Evolutionary conservation across 768 basidiomycete species (phyloP).

Genomic region (Gloeophyllum trabeum): DNA sequence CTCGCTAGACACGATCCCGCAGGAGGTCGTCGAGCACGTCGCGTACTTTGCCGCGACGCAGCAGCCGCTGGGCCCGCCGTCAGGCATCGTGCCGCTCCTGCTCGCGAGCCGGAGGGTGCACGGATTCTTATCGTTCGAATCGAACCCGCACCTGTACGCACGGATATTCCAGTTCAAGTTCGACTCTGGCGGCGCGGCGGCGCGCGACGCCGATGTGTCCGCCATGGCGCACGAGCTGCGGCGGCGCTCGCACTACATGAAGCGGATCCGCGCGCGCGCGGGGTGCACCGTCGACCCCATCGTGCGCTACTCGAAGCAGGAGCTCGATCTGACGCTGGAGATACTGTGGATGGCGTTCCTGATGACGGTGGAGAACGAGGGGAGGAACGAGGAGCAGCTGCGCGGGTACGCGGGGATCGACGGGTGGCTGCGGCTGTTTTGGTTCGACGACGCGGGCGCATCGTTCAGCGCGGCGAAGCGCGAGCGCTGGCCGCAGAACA

Average conservation of each 20-base stretch:
- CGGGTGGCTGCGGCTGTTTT: slow-evolving; percentile 53
- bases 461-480: slow-evolving; percentile 35
- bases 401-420: slow-evolving; percentile 54
- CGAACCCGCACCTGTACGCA: slow-evolving; percentile 65
- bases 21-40: slow-evolving; percentile 73
- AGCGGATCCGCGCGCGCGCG: slow-evolving; percentile 36
- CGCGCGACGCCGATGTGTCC: slow-evolving; percentile 26
- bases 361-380: slow-evolving; percentile 77
- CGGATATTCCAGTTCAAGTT: slow-evolving; percentile 60
- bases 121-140: slow-evolving; percentile 32
- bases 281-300: slow-evolving; percentile 22
- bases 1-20: slow-evolving; percentile 42
- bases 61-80: slow-evolving; percentile 46
- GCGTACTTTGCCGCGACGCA: slow-evolving; percentile 52
- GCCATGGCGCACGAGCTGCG: slow-evolving; percentile 52
- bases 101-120: slow-evolving; percentile 35
- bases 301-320: slow-evolving; percentile 8
- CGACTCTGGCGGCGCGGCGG: slow-evolving; percentile 33
- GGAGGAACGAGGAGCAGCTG: slow-evolving; percentile 61
- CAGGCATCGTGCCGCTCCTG: slow-evolving; percentile 45
- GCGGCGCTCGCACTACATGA: slow-evolving; percentile 46
- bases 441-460: slow-evolving; percentile 50
- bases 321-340: slow-evolving; percentile 23
- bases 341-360: slow-evolving; percentile 59
- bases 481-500: slow-evolving; percentile 46